Evolutionary conservation across 164 flowering plant species (phyloP).

Genomic region (Piper longum): DNA sequence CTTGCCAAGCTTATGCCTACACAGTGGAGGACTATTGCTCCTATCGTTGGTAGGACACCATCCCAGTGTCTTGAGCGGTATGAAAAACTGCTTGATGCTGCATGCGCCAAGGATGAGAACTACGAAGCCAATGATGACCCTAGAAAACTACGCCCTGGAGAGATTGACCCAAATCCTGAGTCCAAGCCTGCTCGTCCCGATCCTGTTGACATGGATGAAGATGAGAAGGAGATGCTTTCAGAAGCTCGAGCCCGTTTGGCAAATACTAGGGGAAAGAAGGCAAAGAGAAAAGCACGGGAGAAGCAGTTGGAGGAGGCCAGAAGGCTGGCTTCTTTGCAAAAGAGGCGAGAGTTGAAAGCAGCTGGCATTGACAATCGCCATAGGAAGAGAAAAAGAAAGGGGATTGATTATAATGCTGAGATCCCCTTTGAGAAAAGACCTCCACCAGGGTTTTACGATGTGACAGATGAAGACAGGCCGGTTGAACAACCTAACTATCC

Average conservation of each 20-base stretch:
- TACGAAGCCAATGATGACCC: conserved; percentile 94
- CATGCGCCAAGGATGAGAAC: conserved; percentile 87
- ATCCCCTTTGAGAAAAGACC: conserved; percentile 98
- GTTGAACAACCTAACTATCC: conserved; percentile 77
- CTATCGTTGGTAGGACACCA: conserved; percentile 88
- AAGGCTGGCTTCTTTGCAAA: conserved; percentile 94
- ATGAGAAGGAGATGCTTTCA: conserved; percentile 98
- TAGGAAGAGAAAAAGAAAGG: conserved; percentile 77
- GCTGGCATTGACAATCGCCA: conserved; percentile 82
- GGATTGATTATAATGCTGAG: conserved; percentile 94
- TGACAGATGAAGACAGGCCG: conserved; percentile 60
- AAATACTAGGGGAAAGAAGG: conserved; percentile 94
- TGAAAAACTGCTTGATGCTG: conserved; percentile 94
- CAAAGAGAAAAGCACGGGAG: conserved; percentile 95
- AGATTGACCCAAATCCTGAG: conserved; percentile 95
- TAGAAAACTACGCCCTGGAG: conserved; percentile 87
- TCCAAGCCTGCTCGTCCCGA: conserved; percentile 99
- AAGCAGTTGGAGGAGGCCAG: conserved; percentile 99
- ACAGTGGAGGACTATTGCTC: conserved; percentile 97
- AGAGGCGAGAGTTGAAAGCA: conserved; percentile 89
- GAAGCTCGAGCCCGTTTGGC: conserved; percentile 95
- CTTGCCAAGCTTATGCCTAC: conserved; percentile 97
- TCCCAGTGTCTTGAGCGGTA: conserved; percentile 96
- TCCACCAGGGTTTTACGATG: conserved; percentile 88
- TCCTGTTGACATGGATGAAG: conserved; percentile 99